These are phyloP conservation scores for Lophiotrema nucula DNA, from an alignment of 495 filamentous ascomycete genomes.

Conservation along the genomic window DNA sequence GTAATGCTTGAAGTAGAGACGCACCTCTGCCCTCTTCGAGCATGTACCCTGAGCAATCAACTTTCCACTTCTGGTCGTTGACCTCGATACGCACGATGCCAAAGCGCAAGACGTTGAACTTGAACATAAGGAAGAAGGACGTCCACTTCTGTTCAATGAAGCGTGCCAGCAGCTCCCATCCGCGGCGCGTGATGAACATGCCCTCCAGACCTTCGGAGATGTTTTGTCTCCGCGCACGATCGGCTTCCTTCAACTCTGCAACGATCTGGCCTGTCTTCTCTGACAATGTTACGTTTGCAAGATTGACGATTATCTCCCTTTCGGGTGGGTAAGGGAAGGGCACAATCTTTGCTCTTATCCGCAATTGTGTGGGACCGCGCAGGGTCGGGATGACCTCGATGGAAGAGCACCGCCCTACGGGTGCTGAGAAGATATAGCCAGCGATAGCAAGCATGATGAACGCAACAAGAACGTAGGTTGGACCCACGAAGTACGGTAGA, in stretches of 20 bases:
- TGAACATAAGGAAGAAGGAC: slow-evolving; percentile 28
- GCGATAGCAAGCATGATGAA: slow-evolving; percentile 9
- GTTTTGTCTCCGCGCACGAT: slow-evolving; percentile 13
- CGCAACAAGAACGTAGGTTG: slow-evolving; percentile 13
- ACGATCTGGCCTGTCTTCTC: slow-evolving; percentile 18
- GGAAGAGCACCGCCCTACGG: slow-evolving; percentile 4
- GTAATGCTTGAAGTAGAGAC: too few species aligned
- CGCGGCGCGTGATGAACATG: slow-evolving; percentile 9
- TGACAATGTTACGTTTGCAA: slow-evolving; percentile 6
- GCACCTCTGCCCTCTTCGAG: slow-evolving; percentile 29
- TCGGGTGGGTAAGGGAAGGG: slow-evolving; percentile 15
- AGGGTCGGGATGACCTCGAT: slow-evolving; percentile 17
- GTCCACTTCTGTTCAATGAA: slow-evolving; percentile 26
- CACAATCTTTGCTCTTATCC: slow-evolving; percentile 7
- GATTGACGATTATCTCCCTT: slow-evolving; percentile 2
- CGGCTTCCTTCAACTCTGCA: slow-evolving; percentile 10
- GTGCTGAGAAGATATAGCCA: slow-evolving; percentile 17
- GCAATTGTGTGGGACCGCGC: slow-evolving; percentile 9
- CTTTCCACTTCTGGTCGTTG: slow-evolving; percentile 24
- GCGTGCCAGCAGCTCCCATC: slow-evolving; percentile 15
- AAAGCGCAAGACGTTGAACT: slow-evolving; percentile 23
- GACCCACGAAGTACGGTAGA: slow-evolving; percentile 20
- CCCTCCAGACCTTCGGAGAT: slow-evolving; percentile 18
- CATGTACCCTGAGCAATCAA: slow-evolving; percentile 24
- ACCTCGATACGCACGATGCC: slow-evolving; percentile 15